Evolutionary conservation across 208 protist genomes (phyloP), one percentile per base, ranked within the genome.

Genomic region (Leishmania arabica): DNA sequence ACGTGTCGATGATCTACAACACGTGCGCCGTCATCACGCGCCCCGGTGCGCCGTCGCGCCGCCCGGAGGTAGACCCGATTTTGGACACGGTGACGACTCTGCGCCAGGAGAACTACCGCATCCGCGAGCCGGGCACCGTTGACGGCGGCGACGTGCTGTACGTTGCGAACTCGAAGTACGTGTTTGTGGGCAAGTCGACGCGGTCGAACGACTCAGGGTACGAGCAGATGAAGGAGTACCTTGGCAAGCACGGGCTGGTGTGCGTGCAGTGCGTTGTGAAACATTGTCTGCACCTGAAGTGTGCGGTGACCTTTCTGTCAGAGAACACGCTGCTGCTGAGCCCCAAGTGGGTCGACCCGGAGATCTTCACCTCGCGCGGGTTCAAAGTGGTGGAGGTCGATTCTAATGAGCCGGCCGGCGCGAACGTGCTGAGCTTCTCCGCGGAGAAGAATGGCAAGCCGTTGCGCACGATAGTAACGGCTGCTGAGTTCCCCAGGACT

Each of bases 141-240:
- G 88, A 89, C 68, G 88, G 88, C 58, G 86, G 88, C 49, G 88
- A 92, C 65, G 85, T 92, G 73, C 82, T 92, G 54, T 78, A 86
- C 74, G 79, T 89, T 62, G 64, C 80, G 40, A 84, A 87, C 79
- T 70, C 75, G 81, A 87, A 84, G 78, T 89, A 92, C 79, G 81
- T 92, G 27, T 92, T 92, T 69, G 86, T 89, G 51, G 85, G 88
- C 54, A 73, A 85, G 79, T 92, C 88, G 37, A 88, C 88, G 24
- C 86, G 88, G 78, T 89, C 85, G 68, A 92, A 92, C 81, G 88
- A 88, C 72, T 72, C 77, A 27, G 88, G 79, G 51, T 88, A 79
- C 65, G 81, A 75, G 82, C 88, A 92, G 82, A 81, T 92, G 88
- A 88, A 70, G 78, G 71, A 78, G 69, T 90, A 86, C 79, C 79